Base-by-base conservation (phyloP, 495 filamentous ascomycete genomes). In the Aspergillus taichungensis region DNA sequence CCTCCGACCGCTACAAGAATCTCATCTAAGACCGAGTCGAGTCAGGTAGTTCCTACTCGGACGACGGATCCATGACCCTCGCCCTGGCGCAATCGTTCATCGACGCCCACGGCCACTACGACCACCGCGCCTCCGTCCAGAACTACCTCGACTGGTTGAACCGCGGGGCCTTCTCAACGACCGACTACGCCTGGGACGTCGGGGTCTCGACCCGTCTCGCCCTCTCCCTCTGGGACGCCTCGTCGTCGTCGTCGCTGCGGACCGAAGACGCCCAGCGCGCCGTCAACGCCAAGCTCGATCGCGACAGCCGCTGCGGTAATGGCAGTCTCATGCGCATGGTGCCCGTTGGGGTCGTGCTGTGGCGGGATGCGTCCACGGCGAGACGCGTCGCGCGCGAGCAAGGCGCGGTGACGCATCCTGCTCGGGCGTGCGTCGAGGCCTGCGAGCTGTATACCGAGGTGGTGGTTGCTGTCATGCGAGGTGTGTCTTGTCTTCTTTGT, bases 1-100 rank as follows among this genome's bases (percentile, higher is more conserved):
- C 8, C 8, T 29, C 14, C 30, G 12, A 8, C 31, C 1, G 4
- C 10, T 2, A 35, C 10, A 8, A 35, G 27, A 43, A 40, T 24
- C 18, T 4, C 18, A 4, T 24, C 18, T 24, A 24, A 24, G 18
- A 24, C 18, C 18, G 18, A 24, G 18, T 4, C 2, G 50, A 56
- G 11, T 45, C 49, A 14, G 47, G 51, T 18, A 69, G 72, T 6
- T 61, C 60, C 32, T 74, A 66, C 49, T 73, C 73, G 5, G 73
- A 74, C 49, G 71, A 75, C 45, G 72, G 66, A 1, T 56, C 64
- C 14, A 69, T 74, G 65, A 67, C 70, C 5, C 55, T 75, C 3
- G 72, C 68, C 35, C 62, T 75, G 0, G 67, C 68, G 1, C 50
- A 60, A 34, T 65, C 69, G 12, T 55, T 75, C 29, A 57, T 66